A percentile compares a stretch with the other conserved stretches of the same genome.
Evolutionary conservation across 805 yeast genomes (phyloP).

Genomic region (Lachancea cidri): DNA sequence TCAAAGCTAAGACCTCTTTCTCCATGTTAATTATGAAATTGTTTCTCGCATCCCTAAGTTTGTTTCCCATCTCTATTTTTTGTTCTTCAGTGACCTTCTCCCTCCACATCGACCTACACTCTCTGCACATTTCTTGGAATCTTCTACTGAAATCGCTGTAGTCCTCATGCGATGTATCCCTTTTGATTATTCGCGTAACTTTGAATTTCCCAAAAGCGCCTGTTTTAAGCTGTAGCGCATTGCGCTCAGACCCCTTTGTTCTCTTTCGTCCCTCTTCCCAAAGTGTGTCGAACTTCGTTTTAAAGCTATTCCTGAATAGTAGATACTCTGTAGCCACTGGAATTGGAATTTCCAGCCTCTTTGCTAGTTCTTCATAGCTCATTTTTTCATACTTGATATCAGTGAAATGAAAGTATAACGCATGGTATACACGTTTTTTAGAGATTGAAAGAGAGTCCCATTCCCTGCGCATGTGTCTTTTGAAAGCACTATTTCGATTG

Average conservation of each 20-base stretch:
- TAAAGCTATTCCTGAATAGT: slow-evolving; percentile 22
- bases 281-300: slow-evolving; percentile 14
- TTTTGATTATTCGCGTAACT: not conserved
- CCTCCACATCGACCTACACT: slow-evolving; percentile 23
- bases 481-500: slow-evolving; percentile 14
- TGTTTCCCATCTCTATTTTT: slow-evolving; percentile 13
- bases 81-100: slow-evolving; percentile 17
- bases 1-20: slow-evolving; percentile 14
- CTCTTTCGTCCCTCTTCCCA: slow-evolving; percentile 13
- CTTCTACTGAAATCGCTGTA: slow-evolving; percentile 10
- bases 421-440: slow-evolving; percentile 21
- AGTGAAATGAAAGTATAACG: slow-evolving; percentile 18
- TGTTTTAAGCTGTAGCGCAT: not conserved
- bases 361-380: slow-evolving; percentile 20
- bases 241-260: slow-evolving; percentile 1
- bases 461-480: slow-evolving; percentile 17
- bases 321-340: slow-evolving; percentile 24
- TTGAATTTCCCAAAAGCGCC: slow-evolving; percentile 2
- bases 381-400: slow-evolving; percentile 13
- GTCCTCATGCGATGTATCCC: not conserved
- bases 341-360: slow-evolving; percentile 18
- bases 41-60: slow-evolving; percentile 11
- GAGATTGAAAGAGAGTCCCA: slow-evolving; percentile 21
- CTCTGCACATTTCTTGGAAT: slow-evolving; percentile 24
- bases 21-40: slow-evolving; percentile 13